These are phyloP conservation scores for Lentinus brumalis DNA, from an alignment of 768 basidiomycete species.

Conservation along the genomic window DNA sequence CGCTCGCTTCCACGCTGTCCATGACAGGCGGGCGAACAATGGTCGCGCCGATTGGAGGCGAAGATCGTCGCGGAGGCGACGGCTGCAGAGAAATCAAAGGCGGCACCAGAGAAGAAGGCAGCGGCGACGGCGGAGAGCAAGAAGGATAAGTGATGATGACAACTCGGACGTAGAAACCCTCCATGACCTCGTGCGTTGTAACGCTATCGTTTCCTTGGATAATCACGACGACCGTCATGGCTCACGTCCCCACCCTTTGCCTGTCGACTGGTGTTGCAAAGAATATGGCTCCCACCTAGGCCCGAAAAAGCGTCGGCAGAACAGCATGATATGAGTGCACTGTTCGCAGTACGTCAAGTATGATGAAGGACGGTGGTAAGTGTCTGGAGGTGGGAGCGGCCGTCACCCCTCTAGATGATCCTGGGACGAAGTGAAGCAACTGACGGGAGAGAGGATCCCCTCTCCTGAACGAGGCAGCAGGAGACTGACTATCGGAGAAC, in stretches of 20 bases:
- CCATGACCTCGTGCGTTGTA: background rate
- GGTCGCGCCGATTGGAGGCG: slow-evolving; percentile 45
- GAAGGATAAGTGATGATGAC: slow-evolving; percentile 26
- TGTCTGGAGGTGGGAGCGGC: no score
- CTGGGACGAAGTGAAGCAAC: no score
- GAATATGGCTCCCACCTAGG: no score
- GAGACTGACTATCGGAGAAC: background rate
- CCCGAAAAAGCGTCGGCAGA: no score
- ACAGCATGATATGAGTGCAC: no score
- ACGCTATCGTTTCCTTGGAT: background rate
- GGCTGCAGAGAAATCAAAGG: slow-evolving; percentile 13
- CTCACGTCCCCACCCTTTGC: no score
- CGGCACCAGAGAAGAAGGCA: slow-evolving; percentile 12
- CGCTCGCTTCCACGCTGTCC: background rate
- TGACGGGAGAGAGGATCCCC: no score
- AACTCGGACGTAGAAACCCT: background rate
- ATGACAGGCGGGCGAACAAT: slow-evolving; percentile 50
- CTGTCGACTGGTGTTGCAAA: no score
- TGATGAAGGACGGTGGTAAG: background rate
- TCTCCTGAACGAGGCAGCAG: background rate
- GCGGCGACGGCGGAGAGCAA: slow-evolving; percentile 24
- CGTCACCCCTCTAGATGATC: no score
- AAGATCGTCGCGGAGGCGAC: slow-evolving; percentile 38
- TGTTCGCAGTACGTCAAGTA: no score
- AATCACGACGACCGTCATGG: no score